Base-by-base conservation (phyloP, 2,329 filamentous ascomycete genomes). In the Ophiocordyceps unilateralis region DNA sequence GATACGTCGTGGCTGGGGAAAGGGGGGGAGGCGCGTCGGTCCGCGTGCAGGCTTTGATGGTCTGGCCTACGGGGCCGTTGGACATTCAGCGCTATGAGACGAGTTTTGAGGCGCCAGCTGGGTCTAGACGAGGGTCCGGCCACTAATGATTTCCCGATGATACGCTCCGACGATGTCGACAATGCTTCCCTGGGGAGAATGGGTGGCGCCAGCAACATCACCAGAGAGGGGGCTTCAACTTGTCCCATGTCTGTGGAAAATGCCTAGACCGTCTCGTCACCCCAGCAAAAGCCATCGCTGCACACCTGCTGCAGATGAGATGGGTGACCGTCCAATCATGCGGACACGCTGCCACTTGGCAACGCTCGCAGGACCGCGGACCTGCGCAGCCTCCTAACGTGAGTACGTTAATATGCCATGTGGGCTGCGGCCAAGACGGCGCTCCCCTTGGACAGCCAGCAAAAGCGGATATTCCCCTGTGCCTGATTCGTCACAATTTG, bases 11-110 rank as follows among this genome's bases (percentile, higher is more conserved):
- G 21, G 39, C n/a, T n/a, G n/a, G n/a, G n/a, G n/a, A n/a, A n/a
- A n/a, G 43, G 15, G 44, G 26, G 12, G 36, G 39, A 2, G 17
- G 6, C 6, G 21, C 49, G 15, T 47, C 48, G 43, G 59, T 70
- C 23, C 54, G 63, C 44, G 65, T 94, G 17, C 84, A 94, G 55
- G 86, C 84, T 1, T 58, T 91, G 39, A 65, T 87, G 53, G 58
- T 93, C 3, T 93, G 88, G 79, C 69, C 77, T 34, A 79, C 87
- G 12, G 83, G 82, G 1, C 72, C 80, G 5, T 58, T 95, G 48
- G 73, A 83, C 46, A 53, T 93, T 43, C 69, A 74, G 28, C 69
- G 72, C 39, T 95, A 94, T 56, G 79, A 89, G 58, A 65, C 60
- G 39, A 70, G 73, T 28, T 52, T 83, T 41, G 55, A 56, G 39